These are phyloP conservation scores for Pseudocercospora crystallina DNA, from an alignment of 2,329 filamentous ascomycete species.

Conservation along the genomic window DNA sequence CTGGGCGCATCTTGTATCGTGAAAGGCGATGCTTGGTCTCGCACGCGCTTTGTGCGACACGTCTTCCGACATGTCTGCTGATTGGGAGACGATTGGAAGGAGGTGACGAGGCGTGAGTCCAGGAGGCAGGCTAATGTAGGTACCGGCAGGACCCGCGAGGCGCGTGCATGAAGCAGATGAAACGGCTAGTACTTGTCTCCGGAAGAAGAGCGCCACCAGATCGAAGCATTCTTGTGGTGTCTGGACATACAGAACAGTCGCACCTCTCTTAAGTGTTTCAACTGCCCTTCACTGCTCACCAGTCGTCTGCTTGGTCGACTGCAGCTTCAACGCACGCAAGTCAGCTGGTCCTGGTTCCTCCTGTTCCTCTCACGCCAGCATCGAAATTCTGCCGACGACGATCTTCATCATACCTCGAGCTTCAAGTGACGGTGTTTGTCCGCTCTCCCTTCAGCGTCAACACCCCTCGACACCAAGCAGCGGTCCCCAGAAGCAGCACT, in stretches of 20 bases:
- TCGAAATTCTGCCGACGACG: slow-evolving; percentile 1
- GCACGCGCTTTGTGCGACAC: slow-evolving; percentile 2
- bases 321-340: background rate
- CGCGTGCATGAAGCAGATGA: background rate
- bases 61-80: background rate
- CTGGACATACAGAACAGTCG: background rate
- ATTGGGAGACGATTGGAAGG: background rate
- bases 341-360: background rate
- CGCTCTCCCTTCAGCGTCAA: background rate
- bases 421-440: background rate
- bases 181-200: background rate
- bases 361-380: background rate
- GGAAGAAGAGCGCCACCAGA: too few species aligned
- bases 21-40: background rate
- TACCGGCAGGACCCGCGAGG: slow-evolving; percentile 1
- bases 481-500: too few species aligned
- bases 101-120: background rate
- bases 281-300: background rate
- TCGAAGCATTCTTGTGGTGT: too few species aligned
- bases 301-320: background rate
- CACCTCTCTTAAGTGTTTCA: slow-evolving; percentile 1
- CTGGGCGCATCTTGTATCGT: too few species aligned
- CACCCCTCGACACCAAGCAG: background rate
- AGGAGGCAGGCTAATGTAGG: background rate
- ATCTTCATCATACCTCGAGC: slow-evolving; percentile 1